Conservation (phyloP, 192 early-diverging fungal genomes). For the Coemansia aciculifera region DNA sequence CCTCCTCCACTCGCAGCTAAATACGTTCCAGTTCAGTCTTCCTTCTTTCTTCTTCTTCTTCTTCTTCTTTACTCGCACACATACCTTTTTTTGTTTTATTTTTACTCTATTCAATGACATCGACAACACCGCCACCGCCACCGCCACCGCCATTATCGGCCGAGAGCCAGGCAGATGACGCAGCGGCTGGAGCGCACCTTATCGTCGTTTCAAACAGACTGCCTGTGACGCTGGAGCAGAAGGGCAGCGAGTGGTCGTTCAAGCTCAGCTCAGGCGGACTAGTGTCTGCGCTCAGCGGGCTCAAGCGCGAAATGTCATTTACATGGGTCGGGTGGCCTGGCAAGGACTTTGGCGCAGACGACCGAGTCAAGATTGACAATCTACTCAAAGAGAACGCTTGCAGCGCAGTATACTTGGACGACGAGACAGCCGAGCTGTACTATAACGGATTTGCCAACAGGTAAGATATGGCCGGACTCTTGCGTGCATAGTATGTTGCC, state of each 20-base stretch:
- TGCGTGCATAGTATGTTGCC: background rate
- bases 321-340: conserved; percentile 99
- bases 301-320: conserved; percentile 94
- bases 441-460: conserved; percentile 99
- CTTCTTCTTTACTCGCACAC: background rate
- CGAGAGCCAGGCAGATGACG: conserved; percentile 8
- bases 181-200: conserved; percentile 55
- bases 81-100: background rate
- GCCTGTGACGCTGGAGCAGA: conserved; percentile 77
- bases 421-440: conserved; percentile 91
- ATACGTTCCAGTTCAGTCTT: no score
- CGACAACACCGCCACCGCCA: background rate
- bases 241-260: conserved; percentile 62
- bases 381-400: conserved; percentile 82
- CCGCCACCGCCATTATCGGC: background rate
- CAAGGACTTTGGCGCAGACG: conserved; percentile 77
- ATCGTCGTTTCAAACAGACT: conserved; percentile 96
- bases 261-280: conserved; percentile 93
- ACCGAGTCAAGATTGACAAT: conserved; percentile 68
- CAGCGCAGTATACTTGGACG: conserved; percentile 91
- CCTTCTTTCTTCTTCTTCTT: background rate
- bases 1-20: no score
- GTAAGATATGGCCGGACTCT: conserved; percentile 28
- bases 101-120: background rate
- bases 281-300: conserved; percentile 89